Evolutionary conservation across 768 basidiomycete species (phyloP), one percentile per base, ranked within the genome.

Genomic region (Filobasidium floriforme): DNA sequence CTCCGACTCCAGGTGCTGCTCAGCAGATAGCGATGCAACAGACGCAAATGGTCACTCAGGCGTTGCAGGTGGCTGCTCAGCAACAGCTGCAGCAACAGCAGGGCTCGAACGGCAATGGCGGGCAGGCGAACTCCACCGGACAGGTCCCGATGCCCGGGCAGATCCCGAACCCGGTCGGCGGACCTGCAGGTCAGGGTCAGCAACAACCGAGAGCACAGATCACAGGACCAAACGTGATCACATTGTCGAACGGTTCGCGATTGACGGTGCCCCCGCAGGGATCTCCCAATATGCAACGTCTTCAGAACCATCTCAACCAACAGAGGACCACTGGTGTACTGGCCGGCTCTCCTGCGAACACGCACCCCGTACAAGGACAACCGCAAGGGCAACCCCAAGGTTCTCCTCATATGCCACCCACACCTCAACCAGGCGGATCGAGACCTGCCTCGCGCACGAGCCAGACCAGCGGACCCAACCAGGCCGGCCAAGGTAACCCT

Each of bases 41-140:
- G 29, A 59, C 57, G 1, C 57, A 65, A 43, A 57, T 49, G 73
- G 78, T 68, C 75, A 74, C 52, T 41, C 77, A 80, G 66, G 75
- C 73, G 26, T 81, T 82, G 70, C 78, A 77, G 18, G 81, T 83
- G 61, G 70, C 76, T 46, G 67, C 68, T 32, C 76, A 74, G 24
- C 74, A 70, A 29, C 63, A 65, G 64, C 24, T 49, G 26, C 73
- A 73, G 24, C 60, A 66, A 41, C 69, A 61, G 72, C 64, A 1
- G 54, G 52, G 57, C 10, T 28, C 54, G 15, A 40, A 59, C n/a
- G 55, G 22, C 6, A 24, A 28, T 14, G 43, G 28, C 9, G 62
- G 64, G 43, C 46, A n/a, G 41, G 59, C 29, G 43, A 52, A 19
- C 52, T 52, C 40, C 32, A 41, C 41, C 41, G 57, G 14, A 26